Base-by-base conservation (phyloP, 495 filamentous ascomycete genomes). In the Usnea hakonensis region DNA sequence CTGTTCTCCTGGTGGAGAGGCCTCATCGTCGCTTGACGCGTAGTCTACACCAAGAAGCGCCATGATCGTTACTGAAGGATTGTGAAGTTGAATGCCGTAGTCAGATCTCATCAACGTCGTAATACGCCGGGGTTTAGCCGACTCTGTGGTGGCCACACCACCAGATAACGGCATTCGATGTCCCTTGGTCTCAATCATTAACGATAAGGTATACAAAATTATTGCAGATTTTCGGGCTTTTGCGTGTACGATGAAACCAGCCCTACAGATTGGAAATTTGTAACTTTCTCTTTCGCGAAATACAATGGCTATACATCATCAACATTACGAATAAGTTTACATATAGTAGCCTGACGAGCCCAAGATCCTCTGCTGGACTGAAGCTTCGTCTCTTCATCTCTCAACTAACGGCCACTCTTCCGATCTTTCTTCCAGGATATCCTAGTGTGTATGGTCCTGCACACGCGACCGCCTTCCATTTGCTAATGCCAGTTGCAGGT, bases 11-110 rank as follows among this genome's bases (percentile, higher is more conserved):
- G 61, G 53, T 16, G 65, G 44, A 38, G 70, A 48, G 43, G 65
- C 56, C 30, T 79, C 80, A 21, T 74, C 74, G 72, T 84, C 81
- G 58, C 80, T 82, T 28, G 81, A 84, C 8, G 81, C 79, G 64
- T 84, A 84, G 14, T 70, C 74, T 63, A 64, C 71, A 30, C 78
- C 80, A 33, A 83, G 68, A 64, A 82, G 71, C 7, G 76, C 71
- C 80, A 83, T 83, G 41, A 19, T 74, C 53, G 32, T n/a, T 46
- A 53, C 52, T 23, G 9, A 38, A 16, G 23, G 46, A 50, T 14
- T 28, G 41, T 44, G n/a, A 44, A 46, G n/a, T n/a, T n/a, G n/a
- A n/a, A n/a, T n/a, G n/a, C n/a, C n/a, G n/a, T n/a, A n/a, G n/a
- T n/a, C n/a, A n/a, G n/a, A n/a, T n/a, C n/a, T n/a, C n/a, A n/a